Evolutionary conservation across 179 eudicot genomes (phyloP), one percentile per base, ranked within the genome.

Genomic region (Patellifolia procumbens): DNA sequence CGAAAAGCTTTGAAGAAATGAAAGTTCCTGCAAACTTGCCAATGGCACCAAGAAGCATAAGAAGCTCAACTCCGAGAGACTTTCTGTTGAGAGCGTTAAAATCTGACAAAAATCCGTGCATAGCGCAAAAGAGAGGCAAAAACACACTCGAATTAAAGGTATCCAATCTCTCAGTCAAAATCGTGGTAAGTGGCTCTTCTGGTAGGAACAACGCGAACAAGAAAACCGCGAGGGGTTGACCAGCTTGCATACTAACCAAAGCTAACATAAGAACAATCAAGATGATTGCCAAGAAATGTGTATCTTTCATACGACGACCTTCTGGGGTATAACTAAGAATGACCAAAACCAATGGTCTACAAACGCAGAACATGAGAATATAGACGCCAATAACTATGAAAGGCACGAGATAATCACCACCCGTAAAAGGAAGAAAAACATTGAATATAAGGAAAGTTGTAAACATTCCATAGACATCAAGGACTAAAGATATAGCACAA

Each of bases 61-160:
- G 1, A 5, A 53, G 0, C 73, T 68, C 79, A 0, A 46, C 1
- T 0, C 0, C 19, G 7, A 28, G 0, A 10, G 76, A 49, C 7
- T 12, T 13, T 63, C 52, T 46, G 22, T 8, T 20, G 9, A 71
- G 43, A 17, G 19, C 17, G 17, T 34, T 19, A 52, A 37, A 77
- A 60, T 70, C 56, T 11, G 70, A 19, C 28, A 11, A 31, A 49
- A 69, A 69, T 45, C 81, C 81, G 37, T 62, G 75, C 73, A 78
- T 32, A 0, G 81, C 81, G 32, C 84, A 81, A 68, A 74, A 78
- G 2, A 78, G 19, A 1, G 84, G 84, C 45, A 81, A 69, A 26
- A 81, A 70, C 49, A 81, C 7, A 1, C 79, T 48, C 26, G 55
- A n/a, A 31, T 73, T 81, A 12, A 81, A 51, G 20, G 61, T 17